Percentiles rank a stretch among this genome's conserved stretches.
These are phyloP conservation scores for Carex arenaria DNA, from an alignment of 202 grass and related monocot species.

Conservation along the genomic window DNA sequence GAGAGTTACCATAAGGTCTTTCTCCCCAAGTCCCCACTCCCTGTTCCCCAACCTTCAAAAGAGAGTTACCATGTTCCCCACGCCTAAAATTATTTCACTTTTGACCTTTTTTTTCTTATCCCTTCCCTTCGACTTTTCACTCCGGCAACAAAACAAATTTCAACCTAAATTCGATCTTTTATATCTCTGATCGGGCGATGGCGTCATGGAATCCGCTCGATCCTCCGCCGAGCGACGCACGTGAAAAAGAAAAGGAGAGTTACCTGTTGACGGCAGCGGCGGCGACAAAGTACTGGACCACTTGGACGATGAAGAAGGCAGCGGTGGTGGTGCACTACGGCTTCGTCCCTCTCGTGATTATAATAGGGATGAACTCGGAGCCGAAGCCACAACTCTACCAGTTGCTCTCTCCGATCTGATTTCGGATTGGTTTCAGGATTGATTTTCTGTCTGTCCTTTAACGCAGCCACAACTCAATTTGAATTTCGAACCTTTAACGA, in stretches of 20 bases:
- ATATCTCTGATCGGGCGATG: slow-evolving; percentile 19
- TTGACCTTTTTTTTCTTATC: background rate
- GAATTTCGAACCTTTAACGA: too few relatives aligned
- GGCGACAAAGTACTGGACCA: slow-evolving; percentile 69
- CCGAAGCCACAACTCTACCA: slow-evolving; percentile 54
- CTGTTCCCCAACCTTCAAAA: too few relatives aligned
- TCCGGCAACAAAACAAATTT: background rate
- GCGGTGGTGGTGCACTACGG: slow-evolving; percentile 88
- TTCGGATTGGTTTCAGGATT: slow-evolving; percentile 2
- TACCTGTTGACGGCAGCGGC: background rate
- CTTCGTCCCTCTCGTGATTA: slow-evolving; percentile 79
- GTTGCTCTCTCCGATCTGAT: slow-evolving; percentile 64
- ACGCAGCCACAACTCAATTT: too few relatives aligned
- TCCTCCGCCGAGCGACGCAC: slow-evolving; percentile 35
- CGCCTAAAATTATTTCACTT: too few relatives aligned
- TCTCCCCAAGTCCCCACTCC: too few relatives aligned
- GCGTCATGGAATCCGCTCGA: slow-evolving; percentile 54
- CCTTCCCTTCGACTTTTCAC: background rate
- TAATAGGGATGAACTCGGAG: slow-evolving; percentile 75
- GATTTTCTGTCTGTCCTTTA: background rate
- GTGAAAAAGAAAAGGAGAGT: slow-evolving; percentile 31
- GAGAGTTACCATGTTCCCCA: too few relatives aligned
- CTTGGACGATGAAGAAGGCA: slow-evolving; percentile 74
- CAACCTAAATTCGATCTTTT: background rate
- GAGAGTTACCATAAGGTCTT: too few relatives aligned